phyloP scores from a whole-genome alignment of 805 yeast species.

The Metschnikowia reukaufii region DNA sequence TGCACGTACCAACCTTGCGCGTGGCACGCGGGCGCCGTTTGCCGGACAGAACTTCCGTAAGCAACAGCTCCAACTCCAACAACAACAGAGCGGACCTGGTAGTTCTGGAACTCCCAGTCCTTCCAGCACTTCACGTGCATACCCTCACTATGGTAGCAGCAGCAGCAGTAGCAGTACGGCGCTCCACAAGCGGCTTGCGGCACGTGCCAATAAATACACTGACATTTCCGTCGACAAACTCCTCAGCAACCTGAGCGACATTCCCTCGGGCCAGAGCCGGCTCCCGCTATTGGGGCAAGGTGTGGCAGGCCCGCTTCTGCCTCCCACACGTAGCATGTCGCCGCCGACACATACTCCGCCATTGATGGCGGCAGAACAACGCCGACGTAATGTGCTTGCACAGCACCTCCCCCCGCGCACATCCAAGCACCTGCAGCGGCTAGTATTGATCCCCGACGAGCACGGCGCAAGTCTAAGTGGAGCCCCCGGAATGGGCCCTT shows the following conservation, averaged over 20 bases:
- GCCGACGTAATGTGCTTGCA: constrained; percentile 41
- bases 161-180: constrained; percentile 4
- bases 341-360: constrained; percentile 20
- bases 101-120: too few relatives aligned
- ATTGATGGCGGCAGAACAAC: constrained; percentile 13
- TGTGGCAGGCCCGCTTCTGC: constrained; percentile 14
- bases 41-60: constrained; percentile 59
- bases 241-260: constrained; percentile 75
- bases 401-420: constrained; percentile 69
- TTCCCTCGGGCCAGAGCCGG: constrained; percentile 75
- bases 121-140: too few relatives aligned
- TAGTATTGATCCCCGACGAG: constrained; percentile 80
- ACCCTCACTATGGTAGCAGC: constrained; percentile 36
- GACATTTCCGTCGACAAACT: constrained; percentile 81
- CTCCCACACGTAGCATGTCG: constrained; percentile 22
- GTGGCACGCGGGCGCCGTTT: constrained; percentile 70
- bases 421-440: constrained; percentile 79
- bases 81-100: too few relatives aligned
- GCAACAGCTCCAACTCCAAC: constrained; percentile 22
- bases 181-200: constrained; percentile 16
- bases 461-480: too few relatives aligned
- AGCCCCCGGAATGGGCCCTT: too few relatives aligned
- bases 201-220: constrained; percentile 51
- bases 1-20: constrained; percentile 56
- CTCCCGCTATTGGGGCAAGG: constrained; percentile 30